Percentiles rank a stretch among this genome's conserved stretches.
phyloP scores from a whole-genome alignment of 345 rosid genomes.

The Turritis glabra region DNA sequence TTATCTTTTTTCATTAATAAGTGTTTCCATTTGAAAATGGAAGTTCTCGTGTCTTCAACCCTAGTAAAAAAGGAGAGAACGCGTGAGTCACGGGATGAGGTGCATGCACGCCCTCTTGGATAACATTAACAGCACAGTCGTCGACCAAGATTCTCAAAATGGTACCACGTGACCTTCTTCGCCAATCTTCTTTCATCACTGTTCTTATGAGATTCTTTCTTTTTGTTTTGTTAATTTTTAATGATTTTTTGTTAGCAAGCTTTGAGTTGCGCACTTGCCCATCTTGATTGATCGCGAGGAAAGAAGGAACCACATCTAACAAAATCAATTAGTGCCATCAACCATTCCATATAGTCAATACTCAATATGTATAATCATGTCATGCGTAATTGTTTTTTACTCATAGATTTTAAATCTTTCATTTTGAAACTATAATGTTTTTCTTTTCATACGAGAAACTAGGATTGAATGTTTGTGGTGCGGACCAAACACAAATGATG shows the following conservation, averaged over 20 bases:
- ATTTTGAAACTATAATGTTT: not conserved
- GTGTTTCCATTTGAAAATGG: not conserved
- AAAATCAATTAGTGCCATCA: too few species aligned
- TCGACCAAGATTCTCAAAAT: not conserved
- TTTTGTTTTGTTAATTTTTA: too few species aligned
- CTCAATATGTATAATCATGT: not conserved
- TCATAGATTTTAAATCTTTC: not conserved
- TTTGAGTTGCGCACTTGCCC: too few species aligned
- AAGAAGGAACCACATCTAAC: too few species aligned
- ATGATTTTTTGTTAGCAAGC: too few species aligned
- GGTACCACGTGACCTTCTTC: too few species aligned
- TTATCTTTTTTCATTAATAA: too few species aligned
- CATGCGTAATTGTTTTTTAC: too few species aligned
- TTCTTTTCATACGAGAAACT: not conserved
- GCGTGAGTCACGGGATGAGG: not conserved
- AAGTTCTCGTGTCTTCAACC: not conserved
- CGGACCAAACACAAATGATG: not conserved
- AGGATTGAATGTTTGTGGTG: not conserved
- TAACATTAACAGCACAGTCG: too few species aligned
- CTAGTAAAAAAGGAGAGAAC: not conserved
- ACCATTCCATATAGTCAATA: too few species aligned
- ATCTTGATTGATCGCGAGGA: too few species aligned
- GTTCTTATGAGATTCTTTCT: not conserved
- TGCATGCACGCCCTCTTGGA: not conserved
- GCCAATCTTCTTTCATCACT: not conserved